Evolutionary conservation across 768 basidiomycete genomes (phyloP), one percentile per base, ranked within the genome.

Genomic region (Boletellus emodensis): DNA sequence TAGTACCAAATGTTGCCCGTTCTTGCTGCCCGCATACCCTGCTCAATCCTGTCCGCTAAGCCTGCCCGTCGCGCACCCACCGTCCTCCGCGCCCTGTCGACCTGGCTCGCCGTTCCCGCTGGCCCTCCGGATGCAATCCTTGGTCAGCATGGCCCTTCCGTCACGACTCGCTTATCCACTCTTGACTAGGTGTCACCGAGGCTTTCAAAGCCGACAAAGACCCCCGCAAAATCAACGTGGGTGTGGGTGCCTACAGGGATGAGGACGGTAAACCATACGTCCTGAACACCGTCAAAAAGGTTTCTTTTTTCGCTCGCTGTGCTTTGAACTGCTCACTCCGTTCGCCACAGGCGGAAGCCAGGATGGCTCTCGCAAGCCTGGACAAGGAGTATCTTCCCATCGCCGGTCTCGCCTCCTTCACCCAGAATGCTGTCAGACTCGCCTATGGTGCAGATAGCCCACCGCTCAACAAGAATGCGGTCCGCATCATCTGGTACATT

Each of bases 361-460:
- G 83, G 51, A 65, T 97, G 43, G 73, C 76, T 40, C 71, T 79
- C 40, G 76, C 81, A 51, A 77, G 80, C 49, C 76, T 79, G 35
- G 92, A 94, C 81, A 95, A 98, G 73, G 95, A 98, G 69, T 98
- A 97, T 70, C 82, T 97, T 38, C 90, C 93, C 52, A 99, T 99
- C 67, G 91, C 89, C 48, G 96, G 96, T 62, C 83, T 92, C 44
- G 72, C 84, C 6, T 81, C 84, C 46, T 95, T 96, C 73, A 93
- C 87, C 58, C 80, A 84, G 65, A 83, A 84, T 42, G 92, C 96
- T 26, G 84, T 86, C 40, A 85, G 91, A 70, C 79, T 99, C 44
- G 95, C 93, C 39, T 96, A 96, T 65, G 94, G 95, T 40, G 76
- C 76, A 26, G 85, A 94, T 62, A 90, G 87, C 55, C 69, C 65